A percentile compares a stretch with the other conserved stretches of the same genome.
These are phyloP conservation scores for Keithomyces neogunnii DNA, from an alignment of 2,329 filamentous ascomycete genomes.

Conservation along the genomic window DNA sequence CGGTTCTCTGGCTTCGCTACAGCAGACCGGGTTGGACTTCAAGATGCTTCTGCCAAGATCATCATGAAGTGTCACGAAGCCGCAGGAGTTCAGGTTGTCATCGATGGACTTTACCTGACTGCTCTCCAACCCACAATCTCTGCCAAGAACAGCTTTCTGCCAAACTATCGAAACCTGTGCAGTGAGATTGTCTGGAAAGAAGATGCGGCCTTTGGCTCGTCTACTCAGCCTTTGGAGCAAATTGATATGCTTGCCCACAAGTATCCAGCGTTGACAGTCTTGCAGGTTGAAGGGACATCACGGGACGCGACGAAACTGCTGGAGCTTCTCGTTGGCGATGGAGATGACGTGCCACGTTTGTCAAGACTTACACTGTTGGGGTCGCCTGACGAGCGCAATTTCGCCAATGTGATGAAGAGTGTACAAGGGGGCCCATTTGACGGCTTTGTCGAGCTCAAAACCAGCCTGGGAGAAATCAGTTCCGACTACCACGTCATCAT, in stretches of 20 bases:
- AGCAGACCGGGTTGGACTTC: constrained; percentile 24
- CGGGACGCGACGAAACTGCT: constrained; percentile 16
- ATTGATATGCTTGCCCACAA: constrained; percentile 30
- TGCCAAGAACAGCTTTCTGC: constrained; percentile 29
- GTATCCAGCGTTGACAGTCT: constrained; percentile 26
- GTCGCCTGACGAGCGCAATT: neutral
- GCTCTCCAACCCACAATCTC: constrained; percentile 20
- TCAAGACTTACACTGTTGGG: constrained; percentile 24
- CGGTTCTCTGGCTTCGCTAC: constrained; percentile 34
- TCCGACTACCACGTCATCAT: constrained; percentile 27
- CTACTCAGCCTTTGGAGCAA: constrained; percentile 16
- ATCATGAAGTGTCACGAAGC: constrained; percentile 30
- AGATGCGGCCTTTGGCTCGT: constrained; percentile 20
- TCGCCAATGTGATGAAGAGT: constrained; percentile 3
- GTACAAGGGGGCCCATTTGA: constrained; percentile 11
- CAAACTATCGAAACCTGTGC: constrained; percentile 40
- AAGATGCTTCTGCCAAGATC: constrained; percentile 33
- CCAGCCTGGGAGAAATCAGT: constrained; percentile 12
- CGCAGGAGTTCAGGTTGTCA: constrained; percentile 27
- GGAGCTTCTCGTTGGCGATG: constrained; percentile 13
- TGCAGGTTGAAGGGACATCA: constrained; percentile 27
- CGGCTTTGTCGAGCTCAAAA: constrained; percentile 20
- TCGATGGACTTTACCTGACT: constrained; percentile 37
- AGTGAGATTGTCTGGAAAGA: constrained; percentile 40
- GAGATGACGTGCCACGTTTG: constrained; percentile 22